Conservation (phyloP, 1,284 basidiomycete genomes). For the Calocybe gambosa region DNA sequence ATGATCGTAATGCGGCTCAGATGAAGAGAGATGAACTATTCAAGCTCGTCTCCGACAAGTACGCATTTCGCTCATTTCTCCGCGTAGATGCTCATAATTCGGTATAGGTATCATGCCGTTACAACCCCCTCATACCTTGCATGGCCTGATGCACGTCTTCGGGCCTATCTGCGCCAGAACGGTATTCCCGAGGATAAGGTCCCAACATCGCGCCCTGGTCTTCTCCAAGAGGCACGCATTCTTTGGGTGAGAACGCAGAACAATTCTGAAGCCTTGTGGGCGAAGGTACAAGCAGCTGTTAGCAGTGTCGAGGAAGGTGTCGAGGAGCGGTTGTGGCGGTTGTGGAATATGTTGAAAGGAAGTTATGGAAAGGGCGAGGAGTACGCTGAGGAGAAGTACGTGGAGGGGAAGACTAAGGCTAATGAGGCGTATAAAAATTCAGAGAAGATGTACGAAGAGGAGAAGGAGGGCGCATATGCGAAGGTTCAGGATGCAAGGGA, state of each 20-base stretch:
- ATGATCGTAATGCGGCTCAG: conserved; percentile 50
- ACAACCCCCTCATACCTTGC: conserved; percentile 60
- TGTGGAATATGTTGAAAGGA: conserved; percentile 40
- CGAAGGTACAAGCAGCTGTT: conserved; percentile 55
- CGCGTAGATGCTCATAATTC: conserved; percentile 9
- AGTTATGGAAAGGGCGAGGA: conserved; percentile 19
- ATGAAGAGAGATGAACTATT: conserved; percentile 71
- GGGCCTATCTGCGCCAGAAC: conserved; percentile 73
- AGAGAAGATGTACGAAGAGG: conserved; percentile 22
- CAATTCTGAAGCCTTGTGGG: conserved; percentile 51
- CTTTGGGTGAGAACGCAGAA: conserved; percentile 64
- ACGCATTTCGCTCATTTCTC: conserved; percentile 20
- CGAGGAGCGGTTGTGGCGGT: conserved; percentile 56
- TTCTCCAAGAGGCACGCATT: conserved; percentile 76
- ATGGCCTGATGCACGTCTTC: conserved; percentile 88
- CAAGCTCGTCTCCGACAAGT: conserved; percentile 64
- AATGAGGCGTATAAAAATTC: conserved; percentile 20
- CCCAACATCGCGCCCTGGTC: conserved; percentile 58
- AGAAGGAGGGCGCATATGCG: conserved; percentile 18
- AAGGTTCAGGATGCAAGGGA: conserved; percentile 18
- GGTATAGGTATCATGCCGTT: conserved; percentile 32
- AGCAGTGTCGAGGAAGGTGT: conserved; percentile 58
- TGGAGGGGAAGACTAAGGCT: conserved; percentile 18
- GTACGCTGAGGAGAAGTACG: conserved; percentile 19
- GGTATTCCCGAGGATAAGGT: conserved; percentile 64